phyloP scores from a whole-genome alignment of 169 alveolate genomes.

The Theileria parva region DNA sequence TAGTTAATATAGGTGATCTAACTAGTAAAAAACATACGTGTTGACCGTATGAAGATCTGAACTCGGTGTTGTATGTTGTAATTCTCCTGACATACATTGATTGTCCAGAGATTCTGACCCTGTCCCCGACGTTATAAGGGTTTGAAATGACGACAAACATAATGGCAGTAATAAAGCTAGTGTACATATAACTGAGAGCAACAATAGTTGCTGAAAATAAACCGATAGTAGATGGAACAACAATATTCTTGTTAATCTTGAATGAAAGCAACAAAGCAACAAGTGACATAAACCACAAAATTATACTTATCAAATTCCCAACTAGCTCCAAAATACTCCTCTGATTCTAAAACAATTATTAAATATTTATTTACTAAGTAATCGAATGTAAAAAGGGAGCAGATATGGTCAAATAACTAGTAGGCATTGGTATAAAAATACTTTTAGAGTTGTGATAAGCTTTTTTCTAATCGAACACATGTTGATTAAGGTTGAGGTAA shows the following conservation, averaged over 20 bases:
- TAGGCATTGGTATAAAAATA: neutral
- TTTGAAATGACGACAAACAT: conserved; percentile 79
- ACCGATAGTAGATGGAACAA: conserved; percentile 68
- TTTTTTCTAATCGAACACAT: conserved; percentile 53
- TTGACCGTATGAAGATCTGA: conserved; percentile 70
- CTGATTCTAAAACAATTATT: conserved; percentile 40
- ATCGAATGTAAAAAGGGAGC: too few relatives aligned
- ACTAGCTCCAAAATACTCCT: conserved; percentile 61
- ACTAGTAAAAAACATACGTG: conserved; percentile 31
- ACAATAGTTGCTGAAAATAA: conserved; percentile 66
- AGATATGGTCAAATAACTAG: neutral
- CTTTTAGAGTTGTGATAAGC: conserved; percentile 54
- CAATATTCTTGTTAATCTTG: conserved; percentile 64
- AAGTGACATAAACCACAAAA: conserved; percentile 55
- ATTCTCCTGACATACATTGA: conserved; percentile 79
- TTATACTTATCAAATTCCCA: conserved; percentile 51
- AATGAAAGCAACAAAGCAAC: conserved; percentile 49
- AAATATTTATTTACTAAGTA: neutral
- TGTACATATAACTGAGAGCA: conserved; percentile 75
- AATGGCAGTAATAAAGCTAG: conserved; percentile 80
- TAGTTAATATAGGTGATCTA: neutral
- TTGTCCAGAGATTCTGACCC: conserved; percentile 79
- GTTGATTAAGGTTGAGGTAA: conserved; percentile 29
- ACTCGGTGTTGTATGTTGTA: conserved; percentile 80
- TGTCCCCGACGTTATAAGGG: conserved; percentile 85